These are phyloP conservation scores for Salix caprea DNA, from an alignment of 345 rosid species.

Conservation along the genomic window DNA sequence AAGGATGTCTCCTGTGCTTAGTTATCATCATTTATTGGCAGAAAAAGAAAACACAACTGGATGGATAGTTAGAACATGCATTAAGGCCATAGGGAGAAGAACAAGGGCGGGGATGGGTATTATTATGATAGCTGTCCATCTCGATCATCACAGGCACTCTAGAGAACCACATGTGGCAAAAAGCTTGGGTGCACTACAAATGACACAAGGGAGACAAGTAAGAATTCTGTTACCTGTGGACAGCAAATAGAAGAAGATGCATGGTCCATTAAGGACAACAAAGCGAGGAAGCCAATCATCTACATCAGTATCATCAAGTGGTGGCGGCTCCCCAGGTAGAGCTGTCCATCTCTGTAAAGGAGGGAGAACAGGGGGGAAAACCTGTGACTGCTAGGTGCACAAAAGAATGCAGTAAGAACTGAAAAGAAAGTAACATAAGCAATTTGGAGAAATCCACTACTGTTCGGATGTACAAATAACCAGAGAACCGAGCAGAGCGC, in stretches of 20 bases:
- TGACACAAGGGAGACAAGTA: not conserved
- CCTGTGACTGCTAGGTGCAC: not conserved
- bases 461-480: constrained; percentile 75
- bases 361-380: not conserved
- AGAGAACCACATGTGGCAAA: not conserved
- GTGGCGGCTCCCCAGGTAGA: constrained; percentile 91
- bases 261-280: constrained; percentile 81
- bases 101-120: not conserved
- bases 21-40: not conserved
- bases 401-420: constrained; percentile 13
- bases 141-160: not conserved
- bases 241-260: constrained; percentile 72
- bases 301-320: constrained; percentile 81
- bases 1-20: not conserved
- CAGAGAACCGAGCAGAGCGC: constrained; percentile 82
- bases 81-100: not conserved
- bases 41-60: not conserved
- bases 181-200: not conserved
- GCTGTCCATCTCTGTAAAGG: constrained; percentile 85
- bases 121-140: not conserved
- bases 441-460: constrained; percentile 35
- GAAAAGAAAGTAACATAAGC: not conserved
- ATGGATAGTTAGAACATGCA: not conserved
- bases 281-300: constrained; percentile 99
- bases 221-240: constrained; percentile 55